Evolutionary conservation across 805 yeast species (phyloP), one percentile per base, ranked within the genome.

Genomic region (Candida vaughaniae): DNA sequence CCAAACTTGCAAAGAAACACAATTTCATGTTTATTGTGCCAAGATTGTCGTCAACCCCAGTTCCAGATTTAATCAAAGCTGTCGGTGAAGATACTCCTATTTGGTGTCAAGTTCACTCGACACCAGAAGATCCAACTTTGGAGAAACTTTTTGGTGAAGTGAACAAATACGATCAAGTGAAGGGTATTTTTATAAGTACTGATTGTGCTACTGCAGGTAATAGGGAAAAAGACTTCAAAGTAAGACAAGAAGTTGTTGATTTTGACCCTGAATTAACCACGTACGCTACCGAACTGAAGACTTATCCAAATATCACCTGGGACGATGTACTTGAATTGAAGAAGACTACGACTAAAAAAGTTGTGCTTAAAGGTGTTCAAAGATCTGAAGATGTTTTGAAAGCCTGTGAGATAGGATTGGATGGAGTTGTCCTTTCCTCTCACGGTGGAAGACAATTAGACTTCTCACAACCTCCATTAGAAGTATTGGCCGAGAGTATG

Each of bases 371-470:
- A 56, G 95, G 96, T 39, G 80, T 87, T 16, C 95, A 85, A 60
- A 66, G 90, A 22, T 77, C 76, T 31, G 93, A 84, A 45, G 95
- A 88, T 54, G 88, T 85, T 0, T 56, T 85, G 12, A 59, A 64
- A 47, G 95, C 95, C 0, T 79, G 77, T 6, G 81, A 84, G 47
- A 58, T 70, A 46, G 93, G 93, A 3, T 73, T 76, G 18, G 75
- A 79, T 23, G 95, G 90, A 29, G 82, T 87, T 14, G 85, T 88
- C 4, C 51, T 87, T 33, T 85, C 95, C 2, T 87, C 87, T 55
- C 96, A 87, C 59, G 96, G 96, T 43, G 95, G 96, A 33, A 71
- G 96, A 43, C 95, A 87, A 60, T 65, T 87, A 40, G 96, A 87
- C 62, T 84, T 77, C 51, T 71, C 95, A 1, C 72, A 85, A 12